A percentile compares a stretch with the other conserved stretches of the same genome.
These are phyloP conservation scores for Kwoniella newhampshirensis DNA, from an alignment of 768 basidiomycete species.

Conservation along the genomic window DNA sequence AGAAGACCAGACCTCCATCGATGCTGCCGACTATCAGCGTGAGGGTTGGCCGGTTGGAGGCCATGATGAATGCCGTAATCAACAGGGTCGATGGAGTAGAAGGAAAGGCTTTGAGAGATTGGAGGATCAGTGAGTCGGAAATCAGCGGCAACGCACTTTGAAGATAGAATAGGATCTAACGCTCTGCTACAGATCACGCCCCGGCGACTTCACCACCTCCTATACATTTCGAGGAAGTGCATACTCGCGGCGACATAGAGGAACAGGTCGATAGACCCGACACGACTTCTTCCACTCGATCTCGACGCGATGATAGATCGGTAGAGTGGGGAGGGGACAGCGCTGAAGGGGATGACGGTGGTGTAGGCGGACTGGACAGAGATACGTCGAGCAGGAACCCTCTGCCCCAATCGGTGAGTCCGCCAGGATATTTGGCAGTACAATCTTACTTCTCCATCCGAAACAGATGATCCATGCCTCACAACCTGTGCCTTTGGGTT, in stretches of 20 bases:
- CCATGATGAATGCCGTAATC: conserved; percentile 43
- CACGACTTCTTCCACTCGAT: conserved; percentile 16
- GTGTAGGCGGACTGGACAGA: conserved; percentile 26
- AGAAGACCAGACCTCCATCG: conserved; percentile 17
- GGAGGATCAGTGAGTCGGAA: conserved; percentile 39
- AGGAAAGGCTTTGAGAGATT: conserved; percentile 39
- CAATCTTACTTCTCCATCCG: conserved; percentile 12
- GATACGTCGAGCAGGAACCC: conserved; percentile 37
- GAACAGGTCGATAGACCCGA: conserved; percentile 6
- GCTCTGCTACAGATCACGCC: conserved; percentile 30
- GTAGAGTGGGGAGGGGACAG: conserved; percentile 20
- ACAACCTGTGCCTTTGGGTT: conserved; percentile 18
- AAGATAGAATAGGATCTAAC: not conserved
- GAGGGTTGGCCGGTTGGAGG: conserved; percentile 36
- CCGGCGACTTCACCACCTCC: conserved; percentile 36
- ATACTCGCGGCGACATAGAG: conserved; percentile 1
- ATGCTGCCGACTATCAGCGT: conserved; percentile 40
- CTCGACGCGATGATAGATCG: conserved; percentile 12
- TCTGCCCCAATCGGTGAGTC: conserved; percentile 41
- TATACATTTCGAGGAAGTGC: not conserved
- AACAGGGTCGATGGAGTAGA: conserved; percentile 40
- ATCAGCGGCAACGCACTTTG: not conserved
- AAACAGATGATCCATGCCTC: not conserved
- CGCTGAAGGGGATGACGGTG: conserved; percentile 13
- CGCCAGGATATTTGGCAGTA: not conserved